A percentile compares a stretch with the other conserved stretches of the same genome.
Conservation (phyloP, 2,329 filamentous ascomycete genomes). For the Nectriaceae sp. region DNA sequence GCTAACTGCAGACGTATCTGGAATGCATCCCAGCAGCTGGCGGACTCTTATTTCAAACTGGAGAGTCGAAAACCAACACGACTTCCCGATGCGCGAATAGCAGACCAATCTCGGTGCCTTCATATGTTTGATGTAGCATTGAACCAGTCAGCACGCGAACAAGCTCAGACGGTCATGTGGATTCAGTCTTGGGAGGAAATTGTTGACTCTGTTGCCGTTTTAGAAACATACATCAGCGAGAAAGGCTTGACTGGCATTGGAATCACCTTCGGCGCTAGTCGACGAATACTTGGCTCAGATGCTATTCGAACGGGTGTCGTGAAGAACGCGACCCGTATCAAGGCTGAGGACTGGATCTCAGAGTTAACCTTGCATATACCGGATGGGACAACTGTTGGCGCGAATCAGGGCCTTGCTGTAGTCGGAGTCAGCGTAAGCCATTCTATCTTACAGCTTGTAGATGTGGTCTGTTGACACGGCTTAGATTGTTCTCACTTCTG, state of each 20-base stretch:
- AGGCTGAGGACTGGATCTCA: conserved; percentile 1
- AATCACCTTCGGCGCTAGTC: neutral
- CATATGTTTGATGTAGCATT: conserved; percentile 1
- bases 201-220: neutral
- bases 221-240: conserved; percentile 6
- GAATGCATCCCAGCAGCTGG: neutral
- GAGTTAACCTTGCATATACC: neutral
- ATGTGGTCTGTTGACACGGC: neutral
- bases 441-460: neutral
- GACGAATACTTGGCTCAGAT: conserved; percentile 2
- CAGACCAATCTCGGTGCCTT: neutral
- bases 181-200: conserved; percentile 3
- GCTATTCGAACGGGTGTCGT: neutral
- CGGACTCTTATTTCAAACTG: neutral
- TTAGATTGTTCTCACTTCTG: neutral
- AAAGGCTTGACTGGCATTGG: conserved; percentile 2
- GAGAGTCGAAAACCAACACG: neutral
- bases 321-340: neutral
- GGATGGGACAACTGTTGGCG: neutral
- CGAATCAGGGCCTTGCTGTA: neutral
- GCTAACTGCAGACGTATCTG: conserved; percentile 11
- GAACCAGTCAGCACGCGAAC: neutral
- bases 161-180: neutral
- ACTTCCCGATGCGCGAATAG: too few species aligned
- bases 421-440: neutral